Evolutionary conservation across 179 eudicot species (phyloP).

Genomic region (Gypsophila paniculata): DNA sequence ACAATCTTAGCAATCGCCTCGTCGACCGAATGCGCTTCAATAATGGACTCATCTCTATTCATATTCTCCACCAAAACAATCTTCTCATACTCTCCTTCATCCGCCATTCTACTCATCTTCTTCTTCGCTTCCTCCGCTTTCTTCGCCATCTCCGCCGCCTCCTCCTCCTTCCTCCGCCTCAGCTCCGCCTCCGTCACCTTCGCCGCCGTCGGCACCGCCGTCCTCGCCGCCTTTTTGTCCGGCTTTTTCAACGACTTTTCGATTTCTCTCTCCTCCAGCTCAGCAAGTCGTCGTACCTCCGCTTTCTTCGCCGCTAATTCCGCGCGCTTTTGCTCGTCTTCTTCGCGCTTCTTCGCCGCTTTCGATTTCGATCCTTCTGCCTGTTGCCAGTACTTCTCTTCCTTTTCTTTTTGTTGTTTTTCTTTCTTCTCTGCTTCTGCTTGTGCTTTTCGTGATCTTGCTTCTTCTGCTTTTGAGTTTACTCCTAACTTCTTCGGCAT

Average conservation of each 20-base stretch:
- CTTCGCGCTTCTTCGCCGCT: constrained; percentile 84
- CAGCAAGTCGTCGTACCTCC: constrained; percentile 75
- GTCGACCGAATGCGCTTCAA: constrained; percentile 75
- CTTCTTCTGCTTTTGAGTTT: constrained; percentile 91
- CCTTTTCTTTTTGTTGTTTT: constrained; percentile 53
- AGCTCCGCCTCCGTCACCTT: constrained; percentile 94
- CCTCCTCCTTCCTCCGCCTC: constrained; percentile 55
- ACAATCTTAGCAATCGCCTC: constrained; percentile 72
- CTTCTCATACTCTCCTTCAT: constrained; percentile 78
- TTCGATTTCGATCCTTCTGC: constrained; percentile 83
- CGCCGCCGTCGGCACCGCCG: constrained; percentile 57
- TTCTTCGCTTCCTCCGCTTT: constrained; percentile 70
- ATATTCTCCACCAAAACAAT: constrained; percentile 55
- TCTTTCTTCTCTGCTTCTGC: constrained; percentile 66
- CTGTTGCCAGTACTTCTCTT: constrained; percentile 84
- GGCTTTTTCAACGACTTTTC: constrained; percentile 63
- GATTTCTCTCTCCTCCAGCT: constrained; percentile 67
- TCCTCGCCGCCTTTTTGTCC: constrained; percentile 77
- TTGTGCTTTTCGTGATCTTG: constrained; percentile 57
- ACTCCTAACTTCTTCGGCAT: constrained; percentile 96
- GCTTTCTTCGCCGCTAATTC: constrained; percentile 74
- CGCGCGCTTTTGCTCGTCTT: constrained; percentile 76
- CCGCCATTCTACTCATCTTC: constrained; percentile 60
- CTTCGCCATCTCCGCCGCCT: constrained; percentile 45
- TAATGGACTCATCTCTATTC: constrained; percentile 59